Conservation (phyloP, 768 basidiomycete species). For the Suillus alpinus region DNA sequence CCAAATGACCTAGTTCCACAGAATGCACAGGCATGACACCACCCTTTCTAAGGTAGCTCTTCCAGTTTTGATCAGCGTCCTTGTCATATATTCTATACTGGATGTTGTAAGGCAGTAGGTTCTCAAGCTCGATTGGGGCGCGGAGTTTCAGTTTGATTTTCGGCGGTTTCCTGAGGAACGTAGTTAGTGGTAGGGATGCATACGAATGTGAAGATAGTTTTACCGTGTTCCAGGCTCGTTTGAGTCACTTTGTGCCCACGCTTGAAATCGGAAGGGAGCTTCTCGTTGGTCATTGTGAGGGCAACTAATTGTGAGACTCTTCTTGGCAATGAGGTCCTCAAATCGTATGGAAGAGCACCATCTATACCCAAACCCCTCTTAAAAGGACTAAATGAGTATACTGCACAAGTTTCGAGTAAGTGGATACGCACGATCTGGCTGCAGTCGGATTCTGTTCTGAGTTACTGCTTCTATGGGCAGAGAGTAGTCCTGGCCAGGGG, state of each 20-base stretch:
- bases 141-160: conserved; percentile 82
- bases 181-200: not conserved
- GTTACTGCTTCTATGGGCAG: conserved; percentile 89
- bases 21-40: conserved; percentile 97
- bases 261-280: conserved; percentile 92
- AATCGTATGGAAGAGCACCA: conserved; percentile 89
- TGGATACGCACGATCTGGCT: conserved; percentile 80
- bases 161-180: conserved; percentile 66
- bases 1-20: conserved; percentile 85
- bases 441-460: conserved; percentile 75
- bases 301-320: conserved; percentile 78
- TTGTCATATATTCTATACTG: conserved; percentile 98
- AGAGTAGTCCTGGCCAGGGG: conserved; percentile 83
- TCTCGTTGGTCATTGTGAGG: conserved; percentile 78
- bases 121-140: conserved; percentile 94
- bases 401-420: not conserved
- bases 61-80: conserved; percentile 91
- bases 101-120: conserved; percentile 89
- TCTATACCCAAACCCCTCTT: conserved; percentile 95
- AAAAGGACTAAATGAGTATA: not conserved
- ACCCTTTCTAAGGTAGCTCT: conserved; percentile 88
- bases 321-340: conserved; percentile 77
- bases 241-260: conserved; percentile 77
- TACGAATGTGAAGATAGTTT: conserved; percentile 16
- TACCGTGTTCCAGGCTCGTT: conserved; percentile 56